These are phyloP conservation scores for Solanum peruvianum DNA, from an alignment of 257 asterid species.

Conservation along the genomic window DNA sequence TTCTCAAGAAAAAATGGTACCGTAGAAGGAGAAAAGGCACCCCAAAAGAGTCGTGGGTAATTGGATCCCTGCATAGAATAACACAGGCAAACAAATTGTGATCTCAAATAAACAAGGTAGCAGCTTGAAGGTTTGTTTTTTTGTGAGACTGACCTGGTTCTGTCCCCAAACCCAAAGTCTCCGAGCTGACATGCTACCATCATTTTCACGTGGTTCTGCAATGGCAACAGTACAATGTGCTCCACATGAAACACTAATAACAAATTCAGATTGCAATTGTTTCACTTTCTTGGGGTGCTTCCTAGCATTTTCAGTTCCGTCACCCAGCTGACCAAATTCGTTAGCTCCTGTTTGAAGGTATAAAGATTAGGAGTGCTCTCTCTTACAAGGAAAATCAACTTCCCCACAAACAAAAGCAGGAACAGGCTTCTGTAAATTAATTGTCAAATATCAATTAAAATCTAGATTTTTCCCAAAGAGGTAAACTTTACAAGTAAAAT, in stretches of 20 bases:
- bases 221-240: constrained; percentile 91
- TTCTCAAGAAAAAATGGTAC: constrained; percentile 19
- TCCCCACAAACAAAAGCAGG: neutral
- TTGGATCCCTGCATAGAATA: constrained; percentile 55
- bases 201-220: constrained; percentile 77
- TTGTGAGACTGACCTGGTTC: constrained; percentile 54
- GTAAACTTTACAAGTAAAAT: neutral
- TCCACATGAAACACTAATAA: constrained; percentile 81
- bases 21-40: constrained; percentile 71
- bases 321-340: constrained; percentile 96
- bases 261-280: constrained; percentile 66
- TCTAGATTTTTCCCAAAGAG: neutral
- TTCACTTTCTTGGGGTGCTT: constrained; percentile 73
- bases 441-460: neutral
- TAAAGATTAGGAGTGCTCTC: neutral
- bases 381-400: neutral
- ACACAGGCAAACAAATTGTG: neutral
- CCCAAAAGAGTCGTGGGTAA: constrained; percentile 64
- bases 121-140: neutral
- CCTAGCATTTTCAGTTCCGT: constrained; percentile 69
- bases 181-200: constrained; percentile 59
- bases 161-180: constrained; percentile 99
- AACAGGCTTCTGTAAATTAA: neutral
- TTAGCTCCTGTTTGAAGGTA: constrained; percentile 59
- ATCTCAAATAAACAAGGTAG: neutral